Base-by-base conservation (phyloP, 2,329 filamentous ascomycete species). In the Aspergillus costaricaensis region DNA sequence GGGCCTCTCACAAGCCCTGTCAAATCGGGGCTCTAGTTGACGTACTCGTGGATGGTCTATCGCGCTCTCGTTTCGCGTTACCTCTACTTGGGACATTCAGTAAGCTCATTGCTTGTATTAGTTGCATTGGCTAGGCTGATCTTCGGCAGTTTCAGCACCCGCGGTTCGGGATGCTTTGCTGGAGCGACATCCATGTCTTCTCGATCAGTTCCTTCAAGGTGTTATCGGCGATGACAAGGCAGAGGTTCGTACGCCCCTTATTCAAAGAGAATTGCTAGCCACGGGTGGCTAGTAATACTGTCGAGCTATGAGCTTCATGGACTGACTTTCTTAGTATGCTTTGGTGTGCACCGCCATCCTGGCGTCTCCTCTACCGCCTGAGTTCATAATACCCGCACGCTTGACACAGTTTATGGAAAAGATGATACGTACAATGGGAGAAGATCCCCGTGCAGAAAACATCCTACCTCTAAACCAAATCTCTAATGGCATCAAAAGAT, bases 11-110 rank as follows among this genome's bases (percentile, higher is more conserved):
- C 17, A 80, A 83, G 60, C 77, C 77, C 27, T 86, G 84, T 67
- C 80, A 82, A 53, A 70, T 85, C 49, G 71, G 74, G 10, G 70
- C 73, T 21, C 71, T 87, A 21, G 76, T 77, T 14, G 73, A 72
- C n/a, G 72, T 74, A 36, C 66, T 85, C n/a, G 69, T 82, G 30
- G 79, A 83, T 60, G 81, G 80, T 25, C 70, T 86, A 38, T 77
- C 81, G 36, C 77, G 80, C 49, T 85, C 83, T 72, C 76, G 80
- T 4, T 81, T 82, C 61, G 79, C 83, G 5, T 66, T 86, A 58
- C 73, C 77, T 30, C 74, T 86, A 27, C 70, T 87, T 41, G 71
- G 78, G n/a, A 70, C 66, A 39, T 78, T 87, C 30, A 79, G 83
- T 85, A 58, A 27, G 60, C 55, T n/a, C 8, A 44, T 38, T 5